A percentile compares a stretch with the other conserved stretches of the same genome.
These are phyloP conservation scores for Candida vartiovaarae DNA, from an alignment of 805 yeast genomes.

Conservation along the genomic window DNA sequence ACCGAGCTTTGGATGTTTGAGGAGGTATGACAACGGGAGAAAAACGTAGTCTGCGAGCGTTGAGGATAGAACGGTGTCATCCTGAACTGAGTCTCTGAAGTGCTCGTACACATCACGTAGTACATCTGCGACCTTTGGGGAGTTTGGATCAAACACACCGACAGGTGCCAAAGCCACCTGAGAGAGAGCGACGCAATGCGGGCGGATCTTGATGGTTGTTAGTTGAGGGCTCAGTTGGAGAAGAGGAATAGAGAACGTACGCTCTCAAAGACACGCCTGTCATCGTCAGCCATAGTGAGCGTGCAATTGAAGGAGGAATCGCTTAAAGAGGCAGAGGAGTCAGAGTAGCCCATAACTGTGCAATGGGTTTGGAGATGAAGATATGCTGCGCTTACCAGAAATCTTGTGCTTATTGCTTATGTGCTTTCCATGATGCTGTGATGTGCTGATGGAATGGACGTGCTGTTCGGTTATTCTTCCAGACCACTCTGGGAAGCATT, in stretches of 20 bases:
- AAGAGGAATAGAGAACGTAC: slow-evolving; percentile 5
- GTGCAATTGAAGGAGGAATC: no score
- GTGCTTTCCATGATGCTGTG: no score
- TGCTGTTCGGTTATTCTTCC: no score
- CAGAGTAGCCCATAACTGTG: no score
- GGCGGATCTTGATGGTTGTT: slow-evolving; percentile 26
- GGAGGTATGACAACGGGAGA: slow-evolving; percentile 49
- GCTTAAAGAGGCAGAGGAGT: no score
- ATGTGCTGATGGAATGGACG: no score
- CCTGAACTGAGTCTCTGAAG: slow-evolving; percentile 13
- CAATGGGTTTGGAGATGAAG: no score
- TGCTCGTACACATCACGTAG: slow-evolving; percentile 27
- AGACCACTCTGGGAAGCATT: no score
- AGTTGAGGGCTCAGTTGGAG: background rate
- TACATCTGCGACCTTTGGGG: slow-evolving; percentile 26
- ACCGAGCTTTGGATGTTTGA: slow-evolving; percentile 41
- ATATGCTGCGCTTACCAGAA: no score
- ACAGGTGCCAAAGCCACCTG: slow-evolving; percentile 35
- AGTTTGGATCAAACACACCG: slow-evolving; percentile 26
- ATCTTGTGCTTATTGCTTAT: no score
- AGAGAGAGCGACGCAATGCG: slow-evolving; percentile 38
- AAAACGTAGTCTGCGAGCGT: slow-evolving; percentile 55
- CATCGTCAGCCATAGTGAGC: slow-evolving; percentile 3
- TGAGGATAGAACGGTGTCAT: slow-evolving; percentile 23
- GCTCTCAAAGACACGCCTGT: slow-evolving; percentile 12